Conservation (phyloP, 176 grass and related monocot genomes). For the Chloris gayana region DNA sequence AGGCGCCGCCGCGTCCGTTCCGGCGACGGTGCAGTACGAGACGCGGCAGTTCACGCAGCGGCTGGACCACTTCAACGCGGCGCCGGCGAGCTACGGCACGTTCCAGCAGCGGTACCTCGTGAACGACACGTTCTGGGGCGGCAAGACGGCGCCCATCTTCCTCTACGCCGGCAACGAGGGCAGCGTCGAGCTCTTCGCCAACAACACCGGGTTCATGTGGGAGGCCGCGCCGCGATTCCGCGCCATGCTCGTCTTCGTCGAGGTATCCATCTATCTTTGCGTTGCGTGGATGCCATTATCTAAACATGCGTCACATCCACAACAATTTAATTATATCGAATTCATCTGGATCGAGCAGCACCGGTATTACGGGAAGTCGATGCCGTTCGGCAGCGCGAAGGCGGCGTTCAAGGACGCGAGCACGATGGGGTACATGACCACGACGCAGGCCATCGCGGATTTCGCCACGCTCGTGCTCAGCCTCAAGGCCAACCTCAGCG, state of each 20-base stretch:
- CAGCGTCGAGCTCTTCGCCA: slow-evolving; percentile 42
- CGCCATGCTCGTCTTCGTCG: slow-evolving; percentile 69
- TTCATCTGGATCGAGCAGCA: too few relatives aligned
- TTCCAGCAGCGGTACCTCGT: slow-evolving; percentile 72
- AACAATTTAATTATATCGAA: too few relatives aligned
- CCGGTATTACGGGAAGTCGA: slow-evolving; percentile 63
- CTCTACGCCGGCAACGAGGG: slow-evolving; percentile 64
- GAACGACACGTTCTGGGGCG: slow-evolving; percentile 59
- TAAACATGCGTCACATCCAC: too few relatives aligned
- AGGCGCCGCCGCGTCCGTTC: background rate
- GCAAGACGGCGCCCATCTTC: slow-evolving; percentile 47
- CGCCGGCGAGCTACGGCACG: slow-evolving; percentile 37
- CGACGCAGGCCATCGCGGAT: slow-evolving; percentile 66
- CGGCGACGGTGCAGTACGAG: slow-evolving; percentile 37
- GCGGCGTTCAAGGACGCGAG: slow-evolving; percentile 41
- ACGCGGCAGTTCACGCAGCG: slow-evolving; percentile 58
- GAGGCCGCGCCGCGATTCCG: slow-evolving; percentile 50
- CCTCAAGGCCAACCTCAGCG: slow-evolving; percentile 62
- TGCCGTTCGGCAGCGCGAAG: slow-evolving; percentile 47
- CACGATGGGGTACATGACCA: slow-evolving; percentile 52
- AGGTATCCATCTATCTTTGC: slow-evolving; percentile 28
- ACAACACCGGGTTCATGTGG: slow-evolving; percentile 67
- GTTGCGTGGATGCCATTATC: too few relatives aligned
- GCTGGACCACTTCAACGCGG: slow-evolving; percentile 67
- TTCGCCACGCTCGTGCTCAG: slow-evolving; percentile 48